Base-by-base conservation (phyloP, 257 asterid species). In the Solanum appendiculatum region DNA sequence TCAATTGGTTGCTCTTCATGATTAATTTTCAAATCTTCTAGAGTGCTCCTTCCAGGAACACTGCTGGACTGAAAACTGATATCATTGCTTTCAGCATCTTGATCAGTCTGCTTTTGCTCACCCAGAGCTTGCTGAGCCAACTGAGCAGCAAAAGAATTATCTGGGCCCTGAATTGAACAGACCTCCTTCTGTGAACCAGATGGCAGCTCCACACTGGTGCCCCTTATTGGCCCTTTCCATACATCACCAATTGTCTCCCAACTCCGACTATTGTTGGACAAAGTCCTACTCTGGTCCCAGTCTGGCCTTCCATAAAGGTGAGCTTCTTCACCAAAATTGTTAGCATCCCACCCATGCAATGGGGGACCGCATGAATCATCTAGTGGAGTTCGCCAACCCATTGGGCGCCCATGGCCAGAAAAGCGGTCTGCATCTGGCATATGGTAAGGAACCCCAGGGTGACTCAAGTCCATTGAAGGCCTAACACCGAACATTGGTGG, bases 391-490 rank as follows among this genome's bases (percentile, higher is more conserved):
- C 92, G 91, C 99, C 99, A 96, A 74, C 94, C 98, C 94, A 94
- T 91, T 6, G 98, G 95, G 66, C 93, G 97, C 13, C 91, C 98
- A 87, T 95, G 98, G 86, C 94, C 93, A 86, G 98, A 69, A 92
- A 91, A 95, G 88, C 97, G 93, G 78, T 97, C 98, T 87, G 96
- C 89, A 87, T 95, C 98, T 9, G 93, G 90, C 77, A 95, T 92
- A 82, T 93, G 98, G 84, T 92, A 97, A 85, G 98, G 96, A 70
- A 90, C 87, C 46, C 95, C 90, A 68, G 92, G 93, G 89, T 93
- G 98, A 92, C 90, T 95, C 86, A 95, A 89, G 64, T 97, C 99
- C 95, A 96, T 89, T n/a, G 98, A 91, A 70, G 99, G 96, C 86
- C 98, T 88, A 78, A 96, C 93, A 64, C 98, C 95, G 87, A 92